phyloP scores from a whole-genome alignment of 371 early-diverging fungal genomes.

The Mortierella polycephala region DNA sequence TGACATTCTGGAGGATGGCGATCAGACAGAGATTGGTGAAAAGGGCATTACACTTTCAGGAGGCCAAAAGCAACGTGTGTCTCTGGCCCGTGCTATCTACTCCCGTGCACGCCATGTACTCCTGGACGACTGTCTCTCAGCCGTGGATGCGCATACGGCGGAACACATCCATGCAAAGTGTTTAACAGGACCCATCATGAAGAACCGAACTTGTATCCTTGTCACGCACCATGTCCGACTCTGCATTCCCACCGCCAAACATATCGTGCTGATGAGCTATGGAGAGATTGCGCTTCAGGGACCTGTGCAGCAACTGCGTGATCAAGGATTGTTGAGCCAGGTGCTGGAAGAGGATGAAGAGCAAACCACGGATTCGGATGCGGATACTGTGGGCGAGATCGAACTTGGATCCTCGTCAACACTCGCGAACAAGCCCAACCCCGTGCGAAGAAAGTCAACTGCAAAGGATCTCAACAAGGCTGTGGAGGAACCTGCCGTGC shows the following conservation, averaged over 20 bases:
- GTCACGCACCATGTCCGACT: constrained; percentile 91
- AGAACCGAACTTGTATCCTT: constrained; percentile 81
- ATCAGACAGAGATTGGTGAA: constrained; percentile 94
- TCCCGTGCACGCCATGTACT: constrained; percentile 76
- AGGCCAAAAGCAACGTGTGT: constrained; percentile 84
- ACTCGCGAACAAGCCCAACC: constrained; percentile 24
- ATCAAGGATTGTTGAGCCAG: constrained; percentile 53
- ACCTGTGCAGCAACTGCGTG: constrained; percentile 58
- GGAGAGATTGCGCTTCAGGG: constrained; percentile 64
- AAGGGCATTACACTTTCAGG: constrained; percentile 82
- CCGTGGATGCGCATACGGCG: constrained; percentile 90
- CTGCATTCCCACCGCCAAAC: constrained; percentile 73
- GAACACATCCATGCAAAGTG: constrained; percentile 81
- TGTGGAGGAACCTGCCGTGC: constrained; percentile 6
- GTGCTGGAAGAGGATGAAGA: constrained; percentile 61
- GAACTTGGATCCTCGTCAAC: constrained; percentile 44
- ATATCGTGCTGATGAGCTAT: constrained; percentile 70
- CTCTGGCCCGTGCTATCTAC: constrained; percentile 88
- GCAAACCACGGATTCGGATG: constrained; percentile 19
- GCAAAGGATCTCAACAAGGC: constrained; percentile 21
- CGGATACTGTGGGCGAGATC: constrained; percentile 34
- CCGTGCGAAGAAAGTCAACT: constrained; percentile 35
- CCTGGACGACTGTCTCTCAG: constrained; percentile 87
- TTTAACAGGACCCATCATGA: constrained; percentile 76
- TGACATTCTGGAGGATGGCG: constrained; percentile 84